A percentile compares a stretch with the other conserved stretches of the same genome.
Conservation (phyloP, 2,329 filamentous ascomycete genomes). For the Colletotrichum sp. region DNA sequence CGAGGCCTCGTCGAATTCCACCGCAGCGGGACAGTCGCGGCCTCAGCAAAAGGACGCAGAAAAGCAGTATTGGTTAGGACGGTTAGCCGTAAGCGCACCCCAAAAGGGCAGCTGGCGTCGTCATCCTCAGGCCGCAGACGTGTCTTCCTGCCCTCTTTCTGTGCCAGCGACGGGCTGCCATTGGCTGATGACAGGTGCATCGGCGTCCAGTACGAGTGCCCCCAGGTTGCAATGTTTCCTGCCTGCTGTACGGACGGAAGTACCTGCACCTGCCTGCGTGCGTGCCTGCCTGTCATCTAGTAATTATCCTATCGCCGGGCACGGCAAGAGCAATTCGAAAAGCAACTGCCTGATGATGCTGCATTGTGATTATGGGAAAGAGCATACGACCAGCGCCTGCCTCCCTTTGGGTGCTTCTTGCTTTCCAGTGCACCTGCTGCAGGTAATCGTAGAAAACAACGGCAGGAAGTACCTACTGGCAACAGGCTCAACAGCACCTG, state of each 20-base stretch:
- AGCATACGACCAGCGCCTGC: not conserved
- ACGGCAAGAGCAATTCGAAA: not conserved
- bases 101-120: conserved; percentile 19
- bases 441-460: not conserved
- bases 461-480: not conserved
- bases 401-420: not conserved
- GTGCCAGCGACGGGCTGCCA: not conserved
- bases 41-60: not conserved
- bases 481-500: not conserved
- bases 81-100: not conserved
- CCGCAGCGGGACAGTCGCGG: not conserved
- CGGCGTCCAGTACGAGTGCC: not conserved
- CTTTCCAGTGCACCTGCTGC: not conserved
- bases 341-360: not conserved
- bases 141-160: not conserved
- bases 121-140: conserved; percentile 20
- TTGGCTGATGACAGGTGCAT: not conserved
- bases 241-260: not conserved
- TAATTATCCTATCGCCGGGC: not conserved
- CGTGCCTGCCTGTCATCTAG: not conserved
- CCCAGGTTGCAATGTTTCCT: not conserved
- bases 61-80: not conserved
- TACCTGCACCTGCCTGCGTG: not conserved
- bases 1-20: conserved; percentile 3
- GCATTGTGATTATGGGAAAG: not conserved